Conservation (phyloP, 176 grass and related monocot species). For the Microstegium vimineum region DNA sequence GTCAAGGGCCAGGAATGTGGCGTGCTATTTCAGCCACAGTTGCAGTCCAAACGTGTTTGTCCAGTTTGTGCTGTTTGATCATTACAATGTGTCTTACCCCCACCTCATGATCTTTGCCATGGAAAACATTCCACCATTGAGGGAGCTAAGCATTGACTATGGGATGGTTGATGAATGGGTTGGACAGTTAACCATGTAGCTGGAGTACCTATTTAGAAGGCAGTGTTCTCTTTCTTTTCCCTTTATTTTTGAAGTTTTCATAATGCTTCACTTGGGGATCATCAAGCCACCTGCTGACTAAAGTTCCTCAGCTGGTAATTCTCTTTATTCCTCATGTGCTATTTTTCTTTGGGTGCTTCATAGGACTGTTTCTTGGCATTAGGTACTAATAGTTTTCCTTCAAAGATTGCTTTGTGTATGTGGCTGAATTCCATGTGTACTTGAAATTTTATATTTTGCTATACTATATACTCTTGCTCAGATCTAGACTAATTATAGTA, state of each 20-base stretch:
- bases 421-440: background rate
- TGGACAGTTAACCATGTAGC: slow-evolving; percentile 73
- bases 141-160: slow-evolving; percentile 98
- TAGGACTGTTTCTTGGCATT: background rate
- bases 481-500: background rate
- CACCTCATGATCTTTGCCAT: slow-evolving; percentile 95
- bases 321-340: slow-evolving; percentile 12
- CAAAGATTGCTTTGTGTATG: background rate
- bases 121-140: slow-evolving; percentile 97
- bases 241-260: slow-evolving; percentile 14
- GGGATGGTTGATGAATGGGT: slow-evolving; percentile 82
- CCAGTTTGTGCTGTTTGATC: slow-evolving; percentile 90
- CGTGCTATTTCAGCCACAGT: slow-evolving; percentile 99
- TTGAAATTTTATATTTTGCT: background rate
- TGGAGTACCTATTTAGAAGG: slow-evolving; percentile 31
- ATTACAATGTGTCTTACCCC: slow-evolving; percentile 75
- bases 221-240: slow-evolving; percentile 10
- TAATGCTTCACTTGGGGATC: slow-evolving; percentile 37
- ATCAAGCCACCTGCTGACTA: slow-evolving; percentile 19
- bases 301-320: slow-evolving; percentile 43
- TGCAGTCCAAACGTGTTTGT: slow-evolving; percentile 93
- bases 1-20: slow-evolving; percentile 88
- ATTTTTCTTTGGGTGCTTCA: background rate
- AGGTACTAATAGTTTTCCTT: background rate
- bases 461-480: background rate